Base-by-base conservation (phyloP, 768 basidiomycete genomes). In the Porphyrellus cyaneotinctus region DNA sequence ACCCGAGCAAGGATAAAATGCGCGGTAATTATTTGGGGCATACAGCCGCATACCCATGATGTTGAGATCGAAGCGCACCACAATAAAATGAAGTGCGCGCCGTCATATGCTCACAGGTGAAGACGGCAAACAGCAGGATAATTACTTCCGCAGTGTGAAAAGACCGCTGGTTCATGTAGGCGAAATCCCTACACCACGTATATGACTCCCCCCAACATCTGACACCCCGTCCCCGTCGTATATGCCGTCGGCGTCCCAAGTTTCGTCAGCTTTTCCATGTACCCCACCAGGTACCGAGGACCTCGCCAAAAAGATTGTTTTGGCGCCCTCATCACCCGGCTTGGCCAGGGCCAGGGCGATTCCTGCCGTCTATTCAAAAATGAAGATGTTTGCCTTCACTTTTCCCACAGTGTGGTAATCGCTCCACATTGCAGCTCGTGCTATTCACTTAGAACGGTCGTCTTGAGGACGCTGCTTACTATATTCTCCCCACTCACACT, bases 321-420 rank as follows among this genome's bases (percentile, higher is more conserved):
- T 47, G 31, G 74, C 64, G 58, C 79, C 59, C 37, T 70, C 32
- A 65, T 81, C 37, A 62, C 79, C 26, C 0, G 65, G 61, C 1
- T 54, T 61, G n/a, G 30, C 37, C 7, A 65, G 55, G n/a, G 55
- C 49, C 1, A 66, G 63, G 22, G 43, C 68, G 0, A 56, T 64
- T 2, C 58, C 59, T 0, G 51, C 71, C 24, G 58, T 65, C 18
- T 74, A 80, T 47, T 52, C 64, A 3, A 85, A 85, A 66, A 64
- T 65, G 7, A 81, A 83, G 64, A 84, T 84, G 76, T 87, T 84
- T 39, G 83, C 85, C 0, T 78, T 80, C 54, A 84, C 85, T 13
- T 70, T 78, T 1, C 81, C 83, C 0, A 73, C 83, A 2, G 73
- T 75, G 18, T 87, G 85, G 85, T 87, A 76, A 74, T 63, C 5